A percentile compares a stretch with the other conserved stretches of the same genome.
Conservation (phyloP, 1,139 yeast genomes). For the Kazachstania sp. region DNA sequence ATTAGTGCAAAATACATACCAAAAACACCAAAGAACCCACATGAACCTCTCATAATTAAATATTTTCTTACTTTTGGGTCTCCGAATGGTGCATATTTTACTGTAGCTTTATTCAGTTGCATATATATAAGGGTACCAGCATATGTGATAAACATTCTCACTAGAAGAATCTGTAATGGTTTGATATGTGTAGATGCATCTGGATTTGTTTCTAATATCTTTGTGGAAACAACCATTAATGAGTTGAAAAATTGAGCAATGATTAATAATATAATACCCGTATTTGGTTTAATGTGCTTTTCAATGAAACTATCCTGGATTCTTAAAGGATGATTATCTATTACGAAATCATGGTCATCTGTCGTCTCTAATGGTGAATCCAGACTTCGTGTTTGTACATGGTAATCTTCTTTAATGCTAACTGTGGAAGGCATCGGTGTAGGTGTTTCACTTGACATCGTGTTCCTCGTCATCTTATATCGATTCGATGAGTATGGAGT, state of each 20-base stretch:
- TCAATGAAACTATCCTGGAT: slow-evolving; percentile 8
- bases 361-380: neutral
- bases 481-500: neutral
- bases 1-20: slow-evolving; percentile 66
- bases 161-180: slow-evolving; percentile 69
- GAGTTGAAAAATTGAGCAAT: slow-evolving; percentile 64
- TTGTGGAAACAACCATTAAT: slow-evolving; percentile 66
- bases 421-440: slow-evolving; percentile 1
- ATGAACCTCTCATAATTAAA: slow-evolving; percentile 54
- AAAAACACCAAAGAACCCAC: slow-evolving; percentile 75
- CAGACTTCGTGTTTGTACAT: neutral
- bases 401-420: slow-evolving; percentile 1
- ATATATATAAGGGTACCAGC: slow-evolving; percentile 48
- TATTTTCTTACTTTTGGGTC: slow-evolving; percentile 50
- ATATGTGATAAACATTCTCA: slow-evolving; percentile 68
- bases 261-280: slow-evolving; percentile 38
- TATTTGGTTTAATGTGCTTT: slow-evolving; percentile 25
- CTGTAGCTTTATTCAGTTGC: slow-evolving; percentile 36
- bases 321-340: slow-evolving; percentile 4
- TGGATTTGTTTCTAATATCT: slow-evolving; percentile 55
- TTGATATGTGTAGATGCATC: slow-evolving; percentile 35
- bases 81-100: slow-evolving; percentile 64
- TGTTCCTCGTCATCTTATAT: neutral
- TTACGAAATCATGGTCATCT: neutral
- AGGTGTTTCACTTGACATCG: slow-evolving; percentile 1